Evolutionary conservation across 83 land plant genomes (phyloP).

Genomic region (Picea mariana): DNA sequence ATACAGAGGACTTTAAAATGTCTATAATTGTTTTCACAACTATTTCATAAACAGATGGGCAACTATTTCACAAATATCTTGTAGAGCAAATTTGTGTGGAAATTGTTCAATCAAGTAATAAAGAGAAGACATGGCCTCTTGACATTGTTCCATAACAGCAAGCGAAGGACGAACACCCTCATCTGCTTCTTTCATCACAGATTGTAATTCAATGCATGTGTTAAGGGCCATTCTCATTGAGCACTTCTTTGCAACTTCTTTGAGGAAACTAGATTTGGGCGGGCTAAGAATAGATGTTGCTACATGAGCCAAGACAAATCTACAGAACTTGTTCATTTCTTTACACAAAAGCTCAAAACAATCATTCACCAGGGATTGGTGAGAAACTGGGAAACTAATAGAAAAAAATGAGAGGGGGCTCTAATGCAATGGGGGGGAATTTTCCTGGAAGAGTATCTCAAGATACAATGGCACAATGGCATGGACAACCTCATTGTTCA

Average conservation of each 20-base stretch:
- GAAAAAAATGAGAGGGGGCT: slow-evolving; percentile 55
- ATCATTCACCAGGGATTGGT: slow-evolving; percentile 23
- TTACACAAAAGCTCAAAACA: slow-evolving; percentile 59
- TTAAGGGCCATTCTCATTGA: slow-evolving; percentile 43
- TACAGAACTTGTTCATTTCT: slow-evolving; percentile 57
- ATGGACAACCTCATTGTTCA: slow-evolving; percentile 15
- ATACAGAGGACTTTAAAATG: too few relatives aligned
- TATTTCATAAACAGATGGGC: too few relatives aligned
- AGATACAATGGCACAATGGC: slow-evolving; percentile 40
- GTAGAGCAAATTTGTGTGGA: too few relatives aligned
- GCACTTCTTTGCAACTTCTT: slow-evolving; percentile 51
- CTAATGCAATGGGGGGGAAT: slow-evolving; percentile 71
- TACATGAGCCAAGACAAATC: slow-evolving; percentile 68
- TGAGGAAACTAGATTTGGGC: slow-evolving; percentile 78
- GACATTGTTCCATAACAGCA: too few relatives aligned
- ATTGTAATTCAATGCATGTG: slow-evolving; percentile 26
- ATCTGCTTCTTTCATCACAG: too few relatives aligned
- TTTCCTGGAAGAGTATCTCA: slow-evolving; percentile 71
- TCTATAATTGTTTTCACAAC: too few relatives aligned
- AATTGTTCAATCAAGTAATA: too few relatives aligned
- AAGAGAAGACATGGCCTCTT: too few relatives aligned
- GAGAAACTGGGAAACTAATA: slow-evolving; percentile 20
- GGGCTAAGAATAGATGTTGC: slow-evolving; percentile 20
- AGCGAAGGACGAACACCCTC: too few relatives aligned
- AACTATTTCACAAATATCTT: too few relatives aligned